Evolutionary conservation across 1,284 basidiomycete genomes (phyloP).

Genomic region (Testicularia cyperi): DNA sequence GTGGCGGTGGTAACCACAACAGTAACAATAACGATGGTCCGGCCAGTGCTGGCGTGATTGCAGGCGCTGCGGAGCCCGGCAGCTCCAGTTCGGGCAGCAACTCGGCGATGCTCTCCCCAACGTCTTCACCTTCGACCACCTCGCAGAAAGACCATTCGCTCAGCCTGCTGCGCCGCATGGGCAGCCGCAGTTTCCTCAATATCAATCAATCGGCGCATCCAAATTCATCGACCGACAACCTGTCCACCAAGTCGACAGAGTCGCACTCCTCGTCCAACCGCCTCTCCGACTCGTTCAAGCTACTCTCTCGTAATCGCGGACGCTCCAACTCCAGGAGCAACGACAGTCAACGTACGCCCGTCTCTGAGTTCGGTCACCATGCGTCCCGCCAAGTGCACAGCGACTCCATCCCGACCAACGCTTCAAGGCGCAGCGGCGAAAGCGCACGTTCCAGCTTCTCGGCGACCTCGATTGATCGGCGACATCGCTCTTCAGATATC

Average conservation of each 20-base stretch:
- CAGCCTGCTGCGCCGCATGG: constrained; percentile 30
- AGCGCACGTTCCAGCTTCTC: constrained; percentile 16
- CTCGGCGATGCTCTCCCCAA: no score
- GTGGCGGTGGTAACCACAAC: neutral
- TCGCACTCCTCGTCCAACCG: constrained; percentile 19
- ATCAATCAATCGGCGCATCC: constrained; percentile 12
- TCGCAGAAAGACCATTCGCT: constrained; percentile 1
- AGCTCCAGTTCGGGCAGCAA: no score
- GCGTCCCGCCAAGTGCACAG: constrained; percentile 4
- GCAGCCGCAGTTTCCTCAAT: constrained; percentile 36
- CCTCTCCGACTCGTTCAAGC: constrained; percentile 29
- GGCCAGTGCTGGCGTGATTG: no score
- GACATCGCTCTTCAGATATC: constrained; percentile 9
- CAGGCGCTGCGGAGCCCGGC: no score
- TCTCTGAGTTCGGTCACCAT: constrained; percentile 1
- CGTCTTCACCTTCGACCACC: no score
- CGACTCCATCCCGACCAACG: constrained; percentile 1
- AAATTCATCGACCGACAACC: constrained; percentile 16
- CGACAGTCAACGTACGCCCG: neutral
- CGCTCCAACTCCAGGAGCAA: constrained; percentile 14
- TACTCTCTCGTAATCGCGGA: constrained; percentile 10
- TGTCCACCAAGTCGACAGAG: constrained; percentile 10
- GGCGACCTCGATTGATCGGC: constrained; percentile 5
- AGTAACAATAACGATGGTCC: neutral
- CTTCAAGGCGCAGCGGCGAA: constrained; percentile 19